Evolutionary conservation across 306 rosid species (phyloP), one percentile per base, ranked within the genome.

Genomic region (Ormosia semicastrata): DNA sequence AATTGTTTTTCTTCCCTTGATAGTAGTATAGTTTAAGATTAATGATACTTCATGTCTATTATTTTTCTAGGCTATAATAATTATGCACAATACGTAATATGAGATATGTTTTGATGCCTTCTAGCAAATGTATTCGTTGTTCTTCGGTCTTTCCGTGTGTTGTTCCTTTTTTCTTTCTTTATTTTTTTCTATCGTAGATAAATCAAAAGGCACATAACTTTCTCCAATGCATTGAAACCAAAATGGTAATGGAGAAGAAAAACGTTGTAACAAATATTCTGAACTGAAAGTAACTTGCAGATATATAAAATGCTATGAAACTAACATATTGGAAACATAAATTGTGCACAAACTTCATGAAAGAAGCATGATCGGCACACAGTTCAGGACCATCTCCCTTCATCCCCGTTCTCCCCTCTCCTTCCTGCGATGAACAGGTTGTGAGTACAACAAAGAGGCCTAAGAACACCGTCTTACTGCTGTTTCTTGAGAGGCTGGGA

Each of bases 401-500:
- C 79, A 80, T 70, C 84, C 87, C 79, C 60, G 11, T 30, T 77
- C 32, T 66, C 50, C 49, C 73, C 62, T 44, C 66, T 67, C 82
- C 36, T 63, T 76, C 50, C 37, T 13, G 32, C 50, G 67, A 77
- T 64, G 71, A 80, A 46, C 77, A 60, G 34, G 72, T 30, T 56
- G 43, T 7, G 75, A 29, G 13, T 49, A 60, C 62, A 68, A n/a
- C 70, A 81, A 53, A 59, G 74, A 14, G 67, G 81, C 73, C 66
- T 17, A 47, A 30, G 39, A 50, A 63, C 71, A 50, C 60, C 37
- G 43, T 10, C 69, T 80, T 90, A 95, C 84, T 91, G 94, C 70
- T 91, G 72, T 81, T 95, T 93, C 86, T 91, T 90, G 86, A 66
- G 75, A 73, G 87, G 60, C 66, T 85, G 66, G 12, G 93, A 69